Percentiles rank a stretch among this genome's conserved stretches.
phyloP scores from a whole-genome alignment of 1,139 yeast species.

The Debaryomyces robertsiae region DNA sequence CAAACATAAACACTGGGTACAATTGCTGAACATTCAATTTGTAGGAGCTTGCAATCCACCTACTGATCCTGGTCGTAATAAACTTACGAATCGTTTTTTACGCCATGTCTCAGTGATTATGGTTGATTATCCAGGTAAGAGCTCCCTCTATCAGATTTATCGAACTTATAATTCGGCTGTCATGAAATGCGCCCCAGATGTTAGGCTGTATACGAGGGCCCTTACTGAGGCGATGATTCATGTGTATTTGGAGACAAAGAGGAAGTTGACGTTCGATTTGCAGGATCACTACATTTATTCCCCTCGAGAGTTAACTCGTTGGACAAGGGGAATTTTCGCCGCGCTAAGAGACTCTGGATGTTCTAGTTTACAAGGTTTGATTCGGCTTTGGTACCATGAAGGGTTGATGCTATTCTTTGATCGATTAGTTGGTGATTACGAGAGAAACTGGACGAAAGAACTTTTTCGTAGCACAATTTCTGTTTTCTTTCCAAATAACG shows the following conservation, averaged over 20 bases:
- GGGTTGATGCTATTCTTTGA: constrained; percentile 78
- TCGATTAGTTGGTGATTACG: constrained; percentile 54
- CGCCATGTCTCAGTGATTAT: constrained; percentile 68
- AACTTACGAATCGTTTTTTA: constrained; percentile 62
- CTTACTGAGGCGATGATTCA: constrained; percentile 70
- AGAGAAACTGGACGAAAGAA: constrained; percentile 54
- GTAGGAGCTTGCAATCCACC: constrained; percentile 97
- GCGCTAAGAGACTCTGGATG: constrained; percentile 48
- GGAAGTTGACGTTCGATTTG: constrained; percentile 33
- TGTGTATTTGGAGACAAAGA: constrained; percentile 53
- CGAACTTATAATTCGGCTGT: constrained; percentile 57
- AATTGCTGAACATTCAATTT: constrained; percentile 67
- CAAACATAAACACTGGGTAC: constrained; percentile 65
- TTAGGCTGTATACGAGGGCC: constrained; percentile 54
- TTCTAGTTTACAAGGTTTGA: constrained; percentile 43
- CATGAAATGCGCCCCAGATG: constrained; percentile 62
- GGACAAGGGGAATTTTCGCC: constrained; percentile 77
- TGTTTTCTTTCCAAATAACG: constrained; percentile 50
- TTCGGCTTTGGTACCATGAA: constrained; percentile 82
- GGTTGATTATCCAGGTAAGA: constrained; percentile 79
- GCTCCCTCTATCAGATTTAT: constrained; percentile 71
- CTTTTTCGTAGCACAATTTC: constrained; percentile 42
- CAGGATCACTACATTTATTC: constrained; percentile 74
- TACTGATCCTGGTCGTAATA: constrained; percentile 72
- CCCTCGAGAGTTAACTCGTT: constrained; percentile 90